These are phyloP conservation scores for Wilcoxina mikolae DNA, from an alignment of 495 filamentous ascomycete genomes.

Conservation along the genomic window DNA sequence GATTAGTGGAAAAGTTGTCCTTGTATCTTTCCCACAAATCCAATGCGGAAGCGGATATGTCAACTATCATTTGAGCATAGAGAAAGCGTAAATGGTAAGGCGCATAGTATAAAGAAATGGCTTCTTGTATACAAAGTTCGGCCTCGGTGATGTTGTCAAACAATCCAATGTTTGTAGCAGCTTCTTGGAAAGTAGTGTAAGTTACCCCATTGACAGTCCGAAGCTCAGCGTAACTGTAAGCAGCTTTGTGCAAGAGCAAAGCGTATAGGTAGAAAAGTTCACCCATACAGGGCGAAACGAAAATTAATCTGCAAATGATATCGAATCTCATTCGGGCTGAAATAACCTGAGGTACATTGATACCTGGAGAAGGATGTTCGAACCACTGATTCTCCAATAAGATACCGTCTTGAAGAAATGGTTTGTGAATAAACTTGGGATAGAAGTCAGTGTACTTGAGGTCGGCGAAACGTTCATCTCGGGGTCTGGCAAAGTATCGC, in stretches of 20 bases:
- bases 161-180: conserved; percentile 7
- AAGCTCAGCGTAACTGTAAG: neutral
- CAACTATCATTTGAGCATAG: conserved; percentile 6
- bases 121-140: conserved; percentile 3
- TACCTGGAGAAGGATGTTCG: neutral
- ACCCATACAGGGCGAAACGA: conserved; percentile 3
- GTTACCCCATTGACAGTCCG: neutral
- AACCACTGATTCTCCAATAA: neutral
- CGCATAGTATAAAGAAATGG: neutral
- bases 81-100: conserved; percentile 11
- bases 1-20: conserved; percentile 5
- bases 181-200: conserved; percentile 10
- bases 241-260: conserved; percentile 2
- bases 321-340: neutral
- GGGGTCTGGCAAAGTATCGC: conserved; percentile 9
- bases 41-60: conserved; percentile 5
- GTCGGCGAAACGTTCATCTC: neutral
- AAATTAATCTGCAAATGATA: conserved; percentile 1
- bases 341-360: neutral
- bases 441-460: conserved; percentile 7
- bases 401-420: neutral
- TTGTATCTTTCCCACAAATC: conserved; percentile 5
- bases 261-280: conserved; percentile 13
- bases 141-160: conserved; percentile 8
- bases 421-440: neutral